Base-by-base conservation (phyloP, 2,329 filamentous ascomycete genomes). In the Pestalotiopsis sp. region DNA sequence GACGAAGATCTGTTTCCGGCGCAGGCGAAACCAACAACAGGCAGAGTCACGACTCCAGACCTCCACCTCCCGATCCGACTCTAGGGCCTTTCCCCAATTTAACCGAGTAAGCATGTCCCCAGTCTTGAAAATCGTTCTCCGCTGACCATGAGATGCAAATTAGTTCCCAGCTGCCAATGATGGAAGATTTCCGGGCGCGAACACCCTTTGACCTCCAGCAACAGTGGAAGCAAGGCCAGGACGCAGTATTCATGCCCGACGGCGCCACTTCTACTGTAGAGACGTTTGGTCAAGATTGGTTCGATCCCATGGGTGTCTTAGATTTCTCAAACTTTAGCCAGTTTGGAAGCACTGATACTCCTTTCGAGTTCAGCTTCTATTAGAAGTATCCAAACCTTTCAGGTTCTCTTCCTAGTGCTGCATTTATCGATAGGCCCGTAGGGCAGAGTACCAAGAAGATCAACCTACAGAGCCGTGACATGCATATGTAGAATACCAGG, bases 321-420 rank as follows among this genome's bases (percentile, higher is more conserved):
- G 71, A 72, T 49, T 72, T 73, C 20, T 72, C 69, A 9, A 73
- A 72, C 31, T 72, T 72, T 41, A 70, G 68, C 4, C 68, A 72
- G 64, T 66, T 66, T 59, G 69, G 64, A 7, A 72, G 59, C 49
- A 63, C 60, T 13, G 69, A 72, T 31, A 70, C 68, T 66, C 57
- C 63, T 4, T 68, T 70, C 23, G 64, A 67, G 14, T 71, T 72
- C 41, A 59, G 66, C 12, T 69, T 72, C 17, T 52, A 52, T 52
- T 52, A n/a, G 20, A 2, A n/a, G 45, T 20, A 17, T 4, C 14
- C 6, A 7, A n/a, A n/a, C n/a, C n/a, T n/a, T n/a, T n/a, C n/a
- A n/a, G n/a, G n/a, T n/a, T n/a, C n/a, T n/a, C n/a, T n/a, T n/a
- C n/a, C n/a, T n/a, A n/a, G n/a, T n/a, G n/a, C n/a, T n/a, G n/a